Percentiles rank a stretch among this genome's conserved stretches.
These are phyloP conservation scores for Capniomyces stellatus DNA, from an alignment of 371 early-diverging fungal genomes.

Conservation along the genomic window DNA sequence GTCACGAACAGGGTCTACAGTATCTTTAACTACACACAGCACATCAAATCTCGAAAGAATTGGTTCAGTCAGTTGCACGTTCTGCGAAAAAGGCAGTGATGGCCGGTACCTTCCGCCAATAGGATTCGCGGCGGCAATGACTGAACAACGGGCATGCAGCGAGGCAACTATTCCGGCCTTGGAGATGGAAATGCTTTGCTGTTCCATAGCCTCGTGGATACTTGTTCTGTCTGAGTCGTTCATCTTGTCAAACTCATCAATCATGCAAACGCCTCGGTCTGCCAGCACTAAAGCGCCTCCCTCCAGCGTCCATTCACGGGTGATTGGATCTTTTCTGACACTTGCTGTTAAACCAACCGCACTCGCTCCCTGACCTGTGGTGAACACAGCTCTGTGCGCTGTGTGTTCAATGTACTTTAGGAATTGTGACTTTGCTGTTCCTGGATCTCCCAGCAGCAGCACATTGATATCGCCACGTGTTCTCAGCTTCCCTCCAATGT, in stretches of 20 bases:
- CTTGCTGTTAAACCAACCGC: slow-evolving; percentile 99
- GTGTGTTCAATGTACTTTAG: slow-evolving; percentile 95
- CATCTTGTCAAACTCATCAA: slow-evolving; percentile 99
- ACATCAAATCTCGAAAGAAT: slow-evolving; percentile 99
- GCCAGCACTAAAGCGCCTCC: slow-evolving; percentile 99
- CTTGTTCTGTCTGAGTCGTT: slow-evolving; percentile 86
- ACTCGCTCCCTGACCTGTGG: slow-evolving; percentile 98
- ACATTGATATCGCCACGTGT: slow-evolving; percentile 99
- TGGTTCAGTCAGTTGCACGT: slow-evolving; percentile 98
- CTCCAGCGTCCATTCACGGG: slow-evolving; percentile 98
- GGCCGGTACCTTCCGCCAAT: slow-evolving; percentile 94
- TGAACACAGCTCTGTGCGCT: slow-evolving; percentile 91
- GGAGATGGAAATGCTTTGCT: slow-evolving; percentile 95
- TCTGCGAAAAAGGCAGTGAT: slow-evolving; percentile 86
- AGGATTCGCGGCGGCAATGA: slow-evolving; percentile 99
- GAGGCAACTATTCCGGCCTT: slow-evolving; percentile 98
- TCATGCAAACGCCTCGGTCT: slow-evolving; percentile 94
- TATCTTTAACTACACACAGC: slow-evolving; percentile 96
- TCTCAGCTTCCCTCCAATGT: slow-evolving; percentile 76
- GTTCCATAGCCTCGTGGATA: slow-evolving; percentile 99
- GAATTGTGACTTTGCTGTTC: slow-evolving; percentile 98
- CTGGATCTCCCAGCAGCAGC: slow-evolving; percentile 97
- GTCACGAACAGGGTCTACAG: slow-evolving; percentile 74
- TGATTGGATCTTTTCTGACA: slow-evolving; percentile 91
- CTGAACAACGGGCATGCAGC: slow-evolving; percentile 88